phyloP scores from a whole-genome alignment of 306 rosid species.

The Rubus parviflorus region DNA sequence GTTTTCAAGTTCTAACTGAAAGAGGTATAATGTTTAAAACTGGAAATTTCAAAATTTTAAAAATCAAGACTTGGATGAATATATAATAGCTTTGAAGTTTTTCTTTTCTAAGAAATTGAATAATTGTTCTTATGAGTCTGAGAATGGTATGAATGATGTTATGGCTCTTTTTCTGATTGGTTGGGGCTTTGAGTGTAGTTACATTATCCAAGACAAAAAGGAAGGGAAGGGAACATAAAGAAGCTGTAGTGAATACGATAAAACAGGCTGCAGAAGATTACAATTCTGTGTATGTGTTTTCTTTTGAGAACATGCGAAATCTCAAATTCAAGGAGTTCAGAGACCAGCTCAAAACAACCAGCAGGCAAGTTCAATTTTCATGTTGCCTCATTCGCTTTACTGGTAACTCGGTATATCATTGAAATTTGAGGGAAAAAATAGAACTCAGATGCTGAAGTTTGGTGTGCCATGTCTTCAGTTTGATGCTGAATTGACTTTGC shows the following conservation, averaged over 20 bases:
- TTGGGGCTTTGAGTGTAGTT: slow-evolving; percentile 45
- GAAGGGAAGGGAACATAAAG: slow-evolving; percentile 85
- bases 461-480: background rate
- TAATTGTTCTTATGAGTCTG: background rate
- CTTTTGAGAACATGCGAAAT: slow-evolving; percentile 92
- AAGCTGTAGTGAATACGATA: slow-evolving; percentile 56
- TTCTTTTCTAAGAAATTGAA: background rate
- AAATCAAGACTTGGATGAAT: background rate
- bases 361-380: slow-evolving; percentile 45
- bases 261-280: slow-evolving; percentile 73
- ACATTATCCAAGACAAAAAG: slow-evolving; percentile 91
- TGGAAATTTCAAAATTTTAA: background rate
- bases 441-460: background rate
- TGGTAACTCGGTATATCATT: background rate
- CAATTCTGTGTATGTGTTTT: slow-evolving; percentile 63
- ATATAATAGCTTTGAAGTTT: background rate
- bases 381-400: background rate
- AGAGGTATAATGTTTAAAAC: background rate
- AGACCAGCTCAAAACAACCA: slow-evolving; percentile 62
- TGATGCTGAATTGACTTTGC: background rate
- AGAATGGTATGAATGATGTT: background rate
- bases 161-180: background rate
- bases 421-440: background rate
- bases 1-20: too few species aligned
- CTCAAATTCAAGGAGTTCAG: slow-evolving; percentile 88